Evolutionary conservation across 2,329 filamentous ascomycete genomes (phyloP).

Genomic region (Cryoendolithus antarcticus): DNA sequence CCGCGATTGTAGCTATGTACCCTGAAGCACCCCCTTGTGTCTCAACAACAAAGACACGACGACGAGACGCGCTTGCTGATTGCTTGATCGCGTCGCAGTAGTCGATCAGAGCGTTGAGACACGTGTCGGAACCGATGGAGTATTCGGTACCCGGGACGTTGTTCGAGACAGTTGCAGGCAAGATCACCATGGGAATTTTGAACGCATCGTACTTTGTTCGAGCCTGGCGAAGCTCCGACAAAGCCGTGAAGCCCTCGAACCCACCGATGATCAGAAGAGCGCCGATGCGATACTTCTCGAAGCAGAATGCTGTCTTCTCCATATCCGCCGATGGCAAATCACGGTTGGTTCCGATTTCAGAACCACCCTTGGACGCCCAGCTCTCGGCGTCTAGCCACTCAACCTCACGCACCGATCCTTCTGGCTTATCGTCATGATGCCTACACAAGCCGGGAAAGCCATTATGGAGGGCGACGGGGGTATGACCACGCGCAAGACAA

Average conservation of each 20-base stretch:
- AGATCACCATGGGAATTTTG: conserved; percentile 79
- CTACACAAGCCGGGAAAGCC: conserved; percentile 89
- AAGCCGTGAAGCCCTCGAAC: conserved; percentile 90
- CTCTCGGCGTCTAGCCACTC: conserved; percentile 87
- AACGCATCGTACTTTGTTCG: conserved; percentile 68
- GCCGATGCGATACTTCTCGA: conserved; percentile 79
- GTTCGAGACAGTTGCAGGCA: conserved; percentile 97
- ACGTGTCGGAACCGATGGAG: conserved; percentile 91
- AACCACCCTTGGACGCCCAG: conserved; percentile 94
- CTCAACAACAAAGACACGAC: conserved; percentile 94
- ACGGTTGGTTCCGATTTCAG: conserved; percentile 95
- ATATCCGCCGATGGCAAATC: conserved; percentile 82
- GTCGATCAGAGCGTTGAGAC: conserved; percentile 82
- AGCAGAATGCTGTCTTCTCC: conserved; percentile 66
- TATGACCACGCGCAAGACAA: conserved; percentile 80
- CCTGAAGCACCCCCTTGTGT: conserved; percentile 92
- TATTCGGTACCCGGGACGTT: conserved; percentile 98
- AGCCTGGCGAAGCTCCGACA: conserved; percentile 75
- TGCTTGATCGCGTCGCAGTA: conserved; percentile 98
- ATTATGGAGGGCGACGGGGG: conserved; percentile 85
- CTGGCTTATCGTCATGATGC: conserved; percentile 63
- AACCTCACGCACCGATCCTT: conserved; percentile 73
- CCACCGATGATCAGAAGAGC: conserved; percentile 80
- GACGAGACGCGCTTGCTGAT: conserved; percentile 83
- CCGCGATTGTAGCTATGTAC: conserved; percentile 83